Conservation (phyloP, 345 rosid species). For the Syzygium grande region DNA sequence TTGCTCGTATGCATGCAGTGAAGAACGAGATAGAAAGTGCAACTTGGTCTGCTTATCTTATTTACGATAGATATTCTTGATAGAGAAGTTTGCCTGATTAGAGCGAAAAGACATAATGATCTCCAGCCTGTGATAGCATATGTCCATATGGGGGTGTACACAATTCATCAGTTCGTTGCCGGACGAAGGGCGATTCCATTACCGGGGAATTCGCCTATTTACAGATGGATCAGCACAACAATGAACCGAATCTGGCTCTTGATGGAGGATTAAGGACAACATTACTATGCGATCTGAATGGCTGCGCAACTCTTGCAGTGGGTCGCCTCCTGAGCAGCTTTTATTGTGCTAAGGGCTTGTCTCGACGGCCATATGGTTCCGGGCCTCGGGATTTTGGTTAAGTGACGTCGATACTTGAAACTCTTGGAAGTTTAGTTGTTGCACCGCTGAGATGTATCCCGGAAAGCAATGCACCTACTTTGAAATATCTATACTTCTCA, state of each 20-base stretch:
- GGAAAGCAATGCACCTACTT: too few species aligned
- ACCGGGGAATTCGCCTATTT: not conserved
- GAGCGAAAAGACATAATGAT: not conserved
- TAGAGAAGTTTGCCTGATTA: not conserved
- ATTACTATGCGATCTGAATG: not conserved
- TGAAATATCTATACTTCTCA: too few species aligned
- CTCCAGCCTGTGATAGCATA: not conserved
- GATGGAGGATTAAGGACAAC: not conserved
- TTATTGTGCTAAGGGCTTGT: not conserved
- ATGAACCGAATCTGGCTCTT: not conserved
- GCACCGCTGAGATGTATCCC: too few species aligned
- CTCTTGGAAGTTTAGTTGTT: too few species aligned
- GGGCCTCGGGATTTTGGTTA: not conserved
- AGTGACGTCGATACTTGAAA: not conserved
- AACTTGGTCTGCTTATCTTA: not conserved
- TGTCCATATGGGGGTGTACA: not conserved
- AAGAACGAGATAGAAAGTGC: not conserved
- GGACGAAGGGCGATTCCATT: not conserved
- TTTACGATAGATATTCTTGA: not conserved
- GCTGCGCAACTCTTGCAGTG: not conserved
- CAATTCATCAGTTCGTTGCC: not conserved
- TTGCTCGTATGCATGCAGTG: not conserved
- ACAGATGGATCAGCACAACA: not conserved
- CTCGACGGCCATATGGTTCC: not conserved
- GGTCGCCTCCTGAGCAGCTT: conserved; percentile 13